Base-by-base conservation (phyloP, 2,329 filamentous ascomycete species). In the Colletotrichum trifolii region DNA sequence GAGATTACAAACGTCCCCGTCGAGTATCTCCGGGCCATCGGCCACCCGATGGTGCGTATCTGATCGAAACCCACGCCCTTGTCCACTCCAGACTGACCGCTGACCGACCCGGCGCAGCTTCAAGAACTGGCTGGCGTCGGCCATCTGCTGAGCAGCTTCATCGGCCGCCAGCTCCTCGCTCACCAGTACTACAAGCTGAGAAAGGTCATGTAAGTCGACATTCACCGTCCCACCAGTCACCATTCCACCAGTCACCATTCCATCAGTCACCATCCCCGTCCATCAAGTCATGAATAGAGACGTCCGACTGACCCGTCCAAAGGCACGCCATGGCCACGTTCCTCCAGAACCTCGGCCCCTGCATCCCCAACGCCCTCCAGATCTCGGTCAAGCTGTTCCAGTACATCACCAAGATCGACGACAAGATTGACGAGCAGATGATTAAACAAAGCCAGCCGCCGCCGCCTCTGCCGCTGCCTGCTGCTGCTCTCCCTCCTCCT, bases 81-180 rank as follows among this genome's bases (percentile, higher is more conserved):
- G 17, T 17, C 17, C 17, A 10, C 9, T 3, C 6, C 12, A 36
- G 33, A n/a, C 55, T 67, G 6, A 67, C n/a, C n/a, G n/a, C n/a
- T n/a, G n/a, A n/a, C n/a, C n/a, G n/a, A n/a, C 4, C 25, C 0
- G 39, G 2, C n/a, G 2, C 36, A 68, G 67, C 57, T 68, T 4
- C 67, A 68, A 56, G 67, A 68, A n/a, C 43, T 68, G 35, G 65
- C 62, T 4, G 67, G 67, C 2, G 67, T 68, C 6, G 67, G 64
- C 15, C 67, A 68, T 38, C 17, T 68, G 34, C 45, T 68, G 35
- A 67, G 64, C 11, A 68, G 65, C 38, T 68, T 68, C 57, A 68
- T 67, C 52, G 66, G 56, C 13, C 65, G 67, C 13, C 65, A 67
- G 10, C 48, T 68, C 10, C 36, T 48, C 4, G 47, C 66, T 2